Evolutionary conservation across 495 filamentous ascomycete species (phyloP).

Genomic region (Margaritispora aquatica): DNA sequence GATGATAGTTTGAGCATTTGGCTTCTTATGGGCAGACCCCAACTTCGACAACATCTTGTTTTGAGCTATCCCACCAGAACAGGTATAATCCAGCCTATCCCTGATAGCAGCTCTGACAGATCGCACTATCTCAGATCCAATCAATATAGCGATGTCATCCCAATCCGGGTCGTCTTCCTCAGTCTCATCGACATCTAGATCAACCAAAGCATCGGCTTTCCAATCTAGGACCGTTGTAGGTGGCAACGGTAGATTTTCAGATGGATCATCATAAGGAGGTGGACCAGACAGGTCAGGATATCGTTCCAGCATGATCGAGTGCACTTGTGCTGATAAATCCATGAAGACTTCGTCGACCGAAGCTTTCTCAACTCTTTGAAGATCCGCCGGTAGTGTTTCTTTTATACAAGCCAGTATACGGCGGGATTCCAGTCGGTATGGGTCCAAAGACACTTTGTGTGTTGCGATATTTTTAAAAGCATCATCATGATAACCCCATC

Average conservation of each 20-base stretch:
- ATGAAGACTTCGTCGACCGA: constrained; percentile 88
- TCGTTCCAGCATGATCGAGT: constrained; percentile 65
- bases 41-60: constrained; percentile 97
- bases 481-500: constrained; percentile 88
- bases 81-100: constrained; percentile 74
- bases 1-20: constrained; percentile 86
- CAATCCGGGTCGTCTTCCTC: constrained; percentile 86
- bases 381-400: constrained; percentile 52
- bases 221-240: constrained; percentile 73
- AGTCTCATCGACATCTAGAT: constrained; percentile 62
- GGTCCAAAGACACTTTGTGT: constrained; percentile 90
- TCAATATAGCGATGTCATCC: constrained; percentile 86
- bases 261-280: constrained; percentile 63
- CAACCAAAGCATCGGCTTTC: constrained; percentile 72
- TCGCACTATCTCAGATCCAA: constrained; percentile 86
- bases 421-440: constrained; percentile 79
- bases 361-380: constrained; percentile 83
- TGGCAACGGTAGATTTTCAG: constrained; percentile 65
- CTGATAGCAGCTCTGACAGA: constrained; percentile 60
- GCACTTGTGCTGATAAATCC: constrained; percentile 79
- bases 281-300: constrained; percentile 67
- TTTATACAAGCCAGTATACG: constrained; percentile 81
- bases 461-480: constrained; percentile 67
- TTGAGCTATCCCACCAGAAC: constrained; percentile 76
- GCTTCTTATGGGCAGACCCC: constrained; percentile 85